A percentile compares a stretch with the other conserved stretches of the same genome.
phyloP scores from a whole-genome alignment of 495 filamentous ascomycete genomes.

The Tuber brumale region DNA sequence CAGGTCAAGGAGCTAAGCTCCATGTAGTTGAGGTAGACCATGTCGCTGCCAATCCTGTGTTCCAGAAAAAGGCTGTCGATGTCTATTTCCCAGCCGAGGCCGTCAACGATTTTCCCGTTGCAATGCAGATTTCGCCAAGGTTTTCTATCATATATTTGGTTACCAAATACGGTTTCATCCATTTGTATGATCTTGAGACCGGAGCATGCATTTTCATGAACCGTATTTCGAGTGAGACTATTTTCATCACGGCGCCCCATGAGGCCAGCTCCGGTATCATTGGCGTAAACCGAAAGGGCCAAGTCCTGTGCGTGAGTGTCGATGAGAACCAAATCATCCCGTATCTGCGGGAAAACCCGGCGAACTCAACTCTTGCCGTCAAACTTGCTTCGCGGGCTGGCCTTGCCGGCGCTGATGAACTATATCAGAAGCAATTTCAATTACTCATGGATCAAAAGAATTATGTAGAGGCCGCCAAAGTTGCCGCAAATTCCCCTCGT shows the following conservation, averaged over 20 bases:
- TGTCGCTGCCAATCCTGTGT: slow-evolving; percentile 73
- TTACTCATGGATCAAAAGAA: slow-evolving; percentile 67
- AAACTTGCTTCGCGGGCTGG: slow-evolving; percentile 93
- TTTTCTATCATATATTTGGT: slow-evolving; percentile 95
- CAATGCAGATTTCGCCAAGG: slow-evolving; percentile 91
- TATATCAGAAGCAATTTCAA: slow-evolving; percentile 90
- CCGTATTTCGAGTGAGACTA: slow-evolving; percentile 96
- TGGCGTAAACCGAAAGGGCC: slow-evolving; percentile 95
- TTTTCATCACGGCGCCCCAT: slow-evolving; percentile 87
- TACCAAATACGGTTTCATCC: slow-evolving; percentile 98
- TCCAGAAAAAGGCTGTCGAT: slow-evolving; percentile 91
- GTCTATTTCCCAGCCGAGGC: slow-evolving; percentile 96
- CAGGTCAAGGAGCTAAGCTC: slow-evolving; percentile 81
- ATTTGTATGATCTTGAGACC: slow-evolving; percentile 94
- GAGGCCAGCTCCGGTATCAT: slow-evolving; percentile 77
- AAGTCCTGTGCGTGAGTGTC: slow-evolving; percentile 86
- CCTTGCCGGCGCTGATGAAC: slow-evolving; percentile 87
- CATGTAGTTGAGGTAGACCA: slow-evolving; percentile 98
- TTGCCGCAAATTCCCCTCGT: slow-evolving; percentile 90
- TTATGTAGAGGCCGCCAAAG: slow-evolving; percentile 82
- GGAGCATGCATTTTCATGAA: slow-evolving; percentile 99
- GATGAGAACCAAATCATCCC: slow-evolving; percentile 86
- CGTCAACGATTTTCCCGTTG: slow-evolving; percentile 93
- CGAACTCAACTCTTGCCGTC: slow-evolving; percentile 80
- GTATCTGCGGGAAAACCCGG: slow-evolving; percentile 91